Evolutionary conservation across 345 rosid genomes (phyloP).

Genomic region (Aquilaria yunnanensis): DNA sequence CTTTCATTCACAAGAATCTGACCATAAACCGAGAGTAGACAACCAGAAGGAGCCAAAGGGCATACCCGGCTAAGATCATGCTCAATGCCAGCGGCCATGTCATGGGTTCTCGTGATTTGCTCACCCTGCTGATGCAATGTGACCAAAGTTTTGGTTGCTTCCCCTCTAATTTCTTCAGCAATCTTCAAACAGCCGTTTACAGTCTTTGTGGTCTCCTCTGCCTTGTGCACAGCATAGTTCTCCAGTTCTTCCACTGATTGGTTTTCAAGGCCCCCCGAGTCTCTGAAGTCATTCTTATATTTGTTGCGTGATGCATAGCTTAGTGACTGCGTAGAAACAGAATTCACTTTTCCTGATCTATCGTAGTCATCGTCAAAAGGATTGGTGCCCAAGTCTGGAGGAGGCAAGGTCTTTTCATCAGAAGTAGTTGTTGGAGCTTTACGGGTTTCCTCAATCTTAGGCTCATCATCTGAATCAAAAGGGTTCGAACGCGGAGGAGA

Average conservation of each 20-base stretch:
- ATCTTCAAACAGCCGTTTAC: slow-evolving; percentile 81
- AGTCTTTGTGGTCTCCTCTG: slow-evolving; percentile 83
- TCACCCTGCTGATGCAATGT: slow-evolving; percentile 92
- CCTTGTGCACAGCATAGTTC: slow-evolving; percentile 74
- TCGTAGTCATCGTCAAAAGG: slow-evolving; percentile 47
- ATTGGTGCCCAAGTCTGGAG: slow-evolving; percentile 30
- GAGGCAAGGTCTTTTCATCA: slow-evolving; percentile 44
- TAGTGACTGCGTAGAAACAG: slow-evolving; percentile 34
- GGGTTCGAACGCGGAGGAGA: slow-evolving; percentile 56
- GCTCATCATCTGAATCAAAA: slow-evolving; percentile 71
- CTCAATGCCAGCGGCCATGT: slow-evolving; percentile 68
- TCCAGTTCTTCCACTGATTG: slow-evolving; percentile 90
- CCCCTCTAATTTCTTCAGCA: slow-evolving; percentile 85
- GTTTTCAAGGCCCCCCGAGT: slow-evolving; percentile 79
- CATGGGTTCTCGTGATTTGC: slow-evolving; percentile 74
- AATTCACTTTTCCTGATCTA: slow-evolving; percentile 15
- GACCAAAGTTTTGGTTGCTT: slow-evolving; percentile 70
- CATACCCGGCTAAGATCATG: slow-evolving; percentile 91
- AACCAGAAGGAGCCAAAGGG: background rate
- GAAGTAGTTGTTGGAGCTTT: slow-evolving; percentile 48
- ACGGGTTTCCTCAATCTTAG: slow-evolving; percentile 37
- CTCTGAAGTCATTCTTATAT: slow-evolving; percentile 77
- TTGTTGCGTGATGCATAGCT: slow-evolving; percentile 31
- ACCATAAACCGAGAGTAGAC: too few species aligned
- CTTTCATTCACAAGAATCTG: too few species aligned